Percentiles rank a stretch among this genome's conserved stretches.
phyloP scores from a whole-genome alignment of 192 early-diverging fungal genomes.

The Linnemannia exigua region DNA sequence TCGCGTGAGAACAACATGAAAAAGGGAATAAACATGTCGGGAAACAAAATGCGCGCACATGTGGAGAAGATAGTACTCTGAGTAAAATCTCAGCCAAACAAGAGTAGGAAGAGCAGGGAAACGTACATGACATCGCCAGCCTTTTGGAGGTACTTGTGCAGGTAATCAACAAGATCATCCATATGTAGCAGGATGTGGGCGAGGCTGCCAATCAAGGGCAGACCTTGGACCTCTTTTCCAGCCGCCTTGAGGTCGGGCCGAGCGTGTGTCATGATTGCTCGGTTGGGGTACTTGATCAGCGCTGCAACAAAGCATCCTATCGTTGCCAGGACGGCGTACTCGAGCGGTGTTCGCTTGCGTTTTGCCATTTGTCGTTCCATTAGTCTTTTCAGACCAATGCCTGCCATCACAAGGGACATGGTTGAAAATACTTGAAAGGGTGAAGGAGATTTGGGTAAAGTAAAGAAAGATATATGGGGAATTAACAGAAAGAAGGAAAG shows the following conservation, averaged over 20 bases:
- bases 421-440: neutral
- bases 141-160: constrained; percentile 1
- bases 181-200: neutral
- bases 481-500: too few species aligned
- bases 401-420: constrained; percentile 19
- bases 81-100: neutral
- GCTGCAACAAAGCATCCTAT: constrained; percentile 20
- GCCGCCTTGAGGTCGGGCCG: constrained; percentile 34
- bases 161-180: neutral
- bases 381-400: constrained; percentile 24
- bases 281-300: constrained; percentile 43
- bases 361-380: constrained; percentile 24
- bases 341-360: constrained; percentile 27
- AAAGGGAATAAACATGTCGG: too few species aligned
- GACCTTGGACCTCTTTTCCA: constrained; percentile 15
- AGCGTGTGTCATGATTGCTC: constrained; percentile 28
- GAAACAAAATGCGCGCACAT: too few species aligned
- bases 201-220: constrained; percentile 37
- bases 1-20: too few species aligned
- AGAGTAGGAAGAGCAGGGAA: neutral
- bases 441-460: too few species aligned
- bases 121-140: constrained; percentile 33
- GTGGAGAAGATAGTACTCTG: too few species aligned
- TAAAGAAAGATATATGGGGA: too few species aligned
- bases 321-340: constrained; percentile 38